Conservation (phyloP, 2,329 filamentous ascomycete genomes). For the Neopestalotiopsis sp. region DNA sequence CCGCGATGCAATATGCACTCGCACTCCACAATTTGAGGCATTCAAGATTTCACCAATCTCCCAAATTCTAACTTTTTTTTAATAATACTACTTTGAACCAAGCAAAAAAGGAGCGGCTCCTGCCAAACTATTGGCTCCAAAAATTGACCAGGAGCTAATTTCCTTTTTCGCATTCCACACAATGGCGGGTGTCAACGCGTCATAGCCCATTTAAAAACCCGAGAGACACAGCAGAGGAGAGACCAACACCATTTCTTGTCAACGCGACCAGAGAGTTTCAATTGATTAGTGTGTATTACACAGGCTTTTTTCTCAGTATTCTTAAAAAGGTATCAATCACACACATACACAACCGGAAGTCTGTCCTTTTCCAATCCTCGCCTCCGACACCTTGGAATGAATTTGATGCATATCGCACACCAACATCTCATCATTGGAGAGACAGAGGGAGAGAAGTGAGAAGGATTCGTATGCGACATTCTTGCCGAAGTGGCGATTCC, state of each 20-base stretch:
- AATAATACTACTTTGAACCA: background rate
- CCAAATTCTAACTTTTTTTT: background rate
- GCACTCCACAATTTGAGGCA: too few species aligned
- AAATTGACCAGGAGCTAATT: background rate
- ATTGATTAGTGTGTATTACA: background rate
- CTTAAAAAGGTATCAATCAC: too few species aligned
- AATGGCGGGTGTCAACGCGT: slow-evolving; percentile 11
- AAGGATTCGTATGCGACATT: background rate
- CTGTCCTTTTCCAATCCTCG: too few species aligned
- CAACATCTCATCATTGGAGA: background rate
- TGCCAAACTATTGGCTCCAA: slow-evolving; percentile 8
- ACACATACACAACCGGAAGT: too few species aligned
- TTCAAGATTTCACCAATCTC: background rate
- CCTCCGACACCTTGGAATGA: too few species aligned
- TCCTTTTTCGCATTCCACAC: slow-evolving; percentile 12
- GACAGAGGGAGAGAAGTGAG: too few species aligned
- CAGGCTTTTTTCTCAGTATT: background rate
- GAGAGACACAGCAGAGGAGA: too few species aligned
- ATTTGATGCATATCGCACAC: too few species aligned
- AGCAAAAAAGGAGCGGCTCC: background rate
- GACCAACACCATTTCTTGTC: too few species aligned
- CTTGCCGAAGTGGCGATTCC: background rate
- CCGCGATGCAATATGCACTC: too few species aligned
- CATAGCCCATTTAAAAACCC: background rate
- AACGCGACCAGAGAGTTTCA: background rate